Base-by-base conservation (phyloP, 768 basidiomycete species). In the Tricholoma terreum region DNA sequence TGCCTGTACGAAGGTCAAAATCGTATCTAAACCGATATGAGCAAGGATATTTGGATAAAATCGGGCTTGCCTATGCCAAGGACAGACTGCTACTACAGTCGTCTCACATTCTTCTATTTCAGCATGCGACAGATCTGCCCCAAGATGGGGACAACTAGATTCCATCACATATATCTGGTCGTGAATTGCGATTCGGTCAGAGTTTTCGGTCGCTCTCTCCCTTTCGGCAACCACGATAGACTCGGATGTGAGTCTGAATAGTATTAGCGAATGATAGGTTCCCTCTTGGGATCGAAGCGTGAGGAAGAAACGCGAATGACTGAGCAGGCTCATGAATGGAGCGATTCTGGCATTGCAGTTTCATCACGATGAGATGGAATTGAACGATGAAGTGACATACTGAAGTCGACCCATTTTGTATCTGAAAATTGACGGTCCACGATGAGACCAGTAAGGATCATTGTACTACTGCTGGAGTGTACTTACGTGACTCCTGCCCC, bases 101-200 rank as follows among this genome's bases (percentile, higher is more conserved):
- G 70, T 72, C 50, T 85, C 85, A 58, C 79, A 84, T 55, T 82
- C 84, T 64, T 89, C 87, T n/a, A 89, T 87, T 38, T 89, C 87
- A 1, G 88, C 89, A 73, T 90, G 87, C 12, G 85, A 87, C 70
- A 91, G 77, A 55, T 91, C 89, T 19, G 89, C 89, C 2, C 89
- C 89, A 7, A 91, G 77, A 72, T 92, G 90, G 4, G 90, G 90
- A 67, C 90, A 92, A 9, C 78, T 82, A 4, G 87, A 82, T 69
- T 92, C 89, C 89, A 92, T 92, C 7, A 82, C 84, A 65, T 90
- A 92, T 11, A 91, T 74, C 61, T 89, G 80, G 15, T 66, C 67
- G 46, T 69, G 63, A 19, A 61, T 59, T 6, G 54, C 19, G 24
- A 6, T 12, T 21, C 2, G 40, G 19, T 9, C 19, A 24, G 2